Percentiles rank a stretch among this genome's conserved stretches.
Conservation (phyloP, 2,329 filamentous ascomycete species). For the Pseudohalonectria lignicola region DNA sequence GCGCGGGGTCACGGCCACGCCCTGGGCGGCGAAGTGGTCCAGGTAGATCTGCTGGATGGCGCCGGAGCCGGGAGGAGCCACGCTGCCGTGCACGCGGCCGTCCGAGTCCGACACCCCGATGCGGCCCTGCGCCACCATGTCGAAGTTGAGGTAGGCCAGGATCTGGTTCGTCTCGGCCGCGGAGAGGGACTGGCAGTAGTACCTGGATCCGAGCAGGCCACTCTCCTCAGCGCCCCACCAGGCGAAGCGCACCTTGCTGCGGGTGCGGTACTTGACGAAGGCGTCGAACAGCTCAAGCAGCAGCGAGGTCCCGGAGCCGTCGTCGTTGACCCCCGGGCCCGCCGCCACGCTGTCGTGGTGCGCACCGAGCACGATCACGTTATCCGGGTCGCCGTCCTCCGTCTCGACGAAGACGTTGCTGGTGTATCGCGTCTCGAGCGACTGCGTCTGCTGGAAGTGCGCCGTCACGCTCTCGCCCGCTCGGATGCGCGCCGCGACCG, state of each 20-base stretch:
- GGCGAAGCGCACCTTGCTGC: slow-evolving; percentile 56
- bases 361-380: slow-evolving; percentile 55
- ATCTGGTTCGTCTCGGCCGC: slow-evolving; percentile 50
- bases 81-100: slow-evolving; percentile 56
- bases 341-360: slow-evolving; percentile 53
- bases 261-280: slow-evolving; percentile 37
- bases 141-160: slow-evolving; percentile 52
- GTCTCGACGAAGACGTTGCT: slow-evolving; percentile 56
- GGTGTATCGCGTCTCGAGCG: slow-evolving; percentile 32
- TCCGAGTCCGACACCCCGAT: slow-evolving; percentile 60
- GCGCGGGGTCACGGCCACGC: slow-evolving; percentile 30
- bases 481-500: neutral
- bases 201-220: slow-evolving; percentile 51
- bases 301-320: slow-evolving; percentile 32
- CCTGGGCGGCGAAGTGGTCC: slow-evolving; percentile 26
- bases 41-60: slow-evolving; percentile 41
- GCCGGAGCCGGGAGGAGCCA: slow-evolving; percentile 42
- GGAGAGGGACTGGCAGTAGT: slow-evolving; percentile 45
- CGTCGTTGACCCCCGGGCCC: slow-evolving; percentile 67
- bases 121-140: slow-evolving; percentile 59
- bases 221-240: slow-evolving; percentile 62
- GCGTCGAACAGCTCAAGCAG: slow-evolving; percentile 3
- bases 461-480: slow-evolving; percentile 10
- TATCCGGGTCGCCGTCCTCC: slow-evolving; percentile 43
- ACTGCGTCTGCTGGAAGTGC: slow-evolving; percentile 3